phyloP scores from a whole-genome alignment of 805 yeast species.

The Wickerhamiella shivajii region DNA sequence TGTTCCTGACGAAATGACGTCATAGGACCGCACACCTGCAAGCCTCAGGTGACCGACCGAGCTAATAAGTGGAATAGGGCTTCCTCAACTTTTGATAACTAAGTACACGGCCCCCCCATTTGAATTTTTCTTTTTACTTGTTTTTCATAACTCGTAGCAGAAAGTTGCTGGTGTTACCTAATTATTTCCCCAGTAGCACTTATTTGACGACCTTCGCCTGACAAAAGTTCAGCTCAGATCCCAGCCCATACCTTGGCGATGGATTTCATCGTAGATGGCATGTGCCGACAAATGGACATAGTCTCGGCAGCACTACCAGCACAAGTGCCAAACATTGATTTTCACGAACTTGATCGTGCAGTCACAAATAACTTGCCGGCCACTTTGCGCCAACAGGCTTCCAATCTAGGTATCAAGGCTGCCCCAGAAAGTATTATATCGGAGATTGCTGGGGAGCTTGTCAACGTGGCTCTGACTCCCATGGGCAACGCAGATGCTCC shows the following conservation, averaged over 20 bases:
- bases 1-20: too few species aligned
- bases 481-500: constrained; percentile 29
- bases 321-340: neutral
- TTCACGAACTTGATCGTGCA: neutral
- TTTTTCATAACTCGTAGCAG: too few species aligned
- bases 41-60: too few species aligned
- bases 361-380: constrained; percentile 4
- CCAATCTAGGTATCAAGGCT: neutral
- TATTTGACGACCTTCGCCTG: too few species aligned
- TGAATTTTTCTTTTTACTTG: too few species aligned
- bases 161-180: too few species aligned
- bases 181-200: too few species aligned
- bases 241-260: constrained; percentile 1
- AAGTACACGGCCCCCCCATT: too few species aligned
- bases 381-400: neutral
- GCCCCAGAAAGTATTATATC: constrained; percentile 4
- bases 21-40: too few species aligned
- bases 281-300: constrained; percentile 6
- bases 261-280: constrained; percentile 4
- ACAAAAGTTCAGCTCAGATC: too few species aligned
- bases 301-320: constrained; percentile 2
- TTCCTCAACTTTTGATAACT: too few species aligned
- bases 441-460: neutral
- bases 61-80: too few species aligned
- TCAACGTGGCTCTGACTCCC: constrained; percentile 24